Conservation (phyloP, 805 yeast genomes). For the Sugiyamaella mastotermitis region DNA sequence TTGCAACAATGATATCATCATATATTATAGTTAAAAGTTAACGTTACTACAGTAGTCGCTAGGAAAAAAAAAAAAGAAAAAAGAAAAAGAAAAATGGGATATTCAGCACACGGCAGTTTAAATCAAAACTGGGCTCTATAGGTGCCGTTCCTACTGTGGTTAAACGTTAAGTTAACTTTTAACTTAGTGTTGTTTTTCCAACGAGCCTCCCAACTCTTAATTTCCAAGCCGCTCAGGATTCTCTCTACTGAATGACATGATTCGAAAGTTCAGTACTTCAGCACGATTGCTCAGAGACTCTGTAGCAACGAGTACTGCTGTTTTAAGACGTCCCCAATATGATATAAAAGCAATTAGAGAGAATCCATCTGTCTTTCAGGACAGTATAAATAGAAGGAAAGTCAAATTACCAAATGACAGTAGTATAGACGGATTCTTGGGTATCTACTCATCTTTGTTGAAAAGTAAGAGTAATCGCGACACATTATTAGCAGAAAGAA, state of each 20-base stretch:
- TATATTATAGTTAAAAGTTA: too few species aligned
- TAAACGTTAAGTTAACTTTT: too few species aligned
- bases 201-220: too few species aligned
- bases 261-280: conserved; percentile 1
- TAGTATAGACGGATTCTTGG: conserved; percentile 21
- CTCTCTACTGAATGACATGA: neutral
- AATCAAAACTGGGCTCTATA: too few species aligned
- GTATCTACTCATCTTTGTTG: conserved; percentile 20
- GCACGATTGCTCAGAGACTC: neutral
- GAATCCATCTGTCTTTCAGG: conserved; percentile 17
- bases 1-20: too few species aligned
- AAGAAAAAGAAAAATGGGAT: too few species aligned
- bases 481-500: conserved; percentile 12
- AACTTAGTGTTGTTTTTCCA: too few species aligned
- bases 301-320: conserved; percentile 4
- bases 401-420: conserved; percentile 15
- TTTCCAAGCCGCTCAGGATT: neutral
- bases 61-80: too few species aligned
- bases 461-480: conserved; percentile 11
- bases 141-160: too few species aligned
- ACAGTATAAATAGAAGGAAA: conserved; percentile 21
- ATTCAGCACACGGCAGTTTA: too few species aligned
- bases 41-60: too few species aligned
- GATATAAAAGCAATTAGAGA: conserved; percentile 13
- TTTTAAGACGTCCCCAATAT: conserved; percentile 19